Conservation (phyloP, 495 filamentous ascomycete species). For the Neurospora sp. region DNA sequence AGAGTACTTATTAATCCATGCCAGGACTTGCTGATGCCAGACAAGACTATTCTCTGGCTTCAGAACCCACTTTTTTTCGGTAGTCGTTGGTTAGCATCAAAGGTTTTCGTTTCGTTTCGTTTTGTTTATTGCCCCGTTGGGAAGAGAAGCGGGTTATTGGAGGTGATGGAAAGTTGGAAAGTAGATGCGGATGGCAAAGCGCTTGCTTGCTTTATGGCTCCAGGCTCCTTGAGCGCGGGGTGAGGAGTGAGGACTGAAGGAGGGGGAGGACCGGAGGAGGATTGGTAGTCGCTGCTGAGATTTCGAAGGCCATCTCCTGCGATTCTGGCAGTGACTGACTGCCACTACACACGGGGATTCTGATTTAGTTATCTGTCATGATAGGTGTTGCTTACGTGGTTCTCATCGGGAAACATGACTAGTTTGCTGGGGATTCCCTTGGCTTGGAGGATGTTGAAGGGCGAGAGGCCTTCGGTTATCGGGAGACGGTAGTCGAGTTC, state of each 20-base stretch:
- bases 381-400: conserved; percentile 38
- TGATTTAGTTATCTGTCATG: not conserved
- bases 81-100: not conserved
- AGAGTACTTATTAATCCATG: conserved; percentile 79
- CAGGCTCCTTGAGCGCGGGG: not conserved
- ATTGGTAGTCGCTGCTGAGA: not conserved
- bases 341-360: not conserved
- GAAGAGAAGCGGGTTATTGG: not conserved
- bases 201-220: not conserved
- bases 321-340: not conserved
- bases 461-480: conserved; percentile 70
- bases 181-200: not conserved
- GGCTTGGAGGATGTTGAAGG: conserved; percentile 82
- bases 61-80: conserved; percentile 63
- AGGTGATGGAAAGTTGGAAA: not conserved
- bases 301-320: not conserved
- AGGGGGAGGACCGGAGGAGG: not conserved
- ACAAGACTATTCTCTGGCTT: conserved; percentile 84
- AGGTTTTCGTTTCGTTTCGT: not conserved
- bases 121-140: not conserved
- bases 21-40: conserved; percentile 83
- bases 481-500: conserved; percentile 87
- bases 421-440: conserved; percentile 59
- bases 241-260: too few species aligned
- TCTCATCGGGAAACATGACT: conserved; percentile 77